Conservation (phyloP, 2,329 filamentous ascomycete species). For the Colletotrichum sojae region DNA sequence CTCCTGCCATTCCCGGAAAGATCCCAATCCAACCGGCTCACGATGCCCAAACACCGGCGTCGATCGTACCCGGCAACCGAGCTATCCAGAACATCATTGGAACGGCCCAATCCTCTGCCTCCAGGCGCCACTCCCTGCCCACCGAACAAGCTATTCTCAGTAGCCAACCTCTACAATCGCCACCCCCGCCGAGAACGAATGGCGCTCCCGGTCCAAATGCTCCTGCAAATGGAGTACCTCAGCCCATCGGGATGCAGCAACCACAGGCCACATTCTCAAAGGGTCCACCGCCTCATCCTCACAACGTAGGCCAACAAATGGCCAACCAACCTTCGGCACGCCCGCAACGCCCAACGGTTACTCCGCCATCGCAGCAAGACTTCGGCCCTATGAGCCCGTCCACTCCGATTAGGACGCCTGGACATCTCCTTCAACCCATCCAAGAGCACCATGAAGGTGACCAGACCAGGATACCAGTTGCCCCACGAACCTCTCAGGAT, state of each 20-base stretch:
- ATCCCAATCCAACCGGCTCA: background rate
- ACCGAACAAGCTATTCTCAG: background rate
- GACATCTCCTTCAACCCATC: slow-evolving; percentile 40
- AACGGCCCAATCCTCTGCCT: background rate
- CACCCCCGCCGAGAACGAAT: too few species aligned
- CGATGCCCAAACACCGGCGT: background rate
- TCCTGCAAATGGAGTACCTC: too few species aligned
- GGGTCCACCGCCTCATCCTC: background rate
- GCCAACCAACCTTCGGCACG: background rate
- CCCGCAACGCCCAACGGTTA: slow-evolving; percentile 21
- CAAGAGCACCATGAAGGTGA: slow-evolving; percentile 38
- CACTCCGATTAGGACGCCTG: slow-evolving; percentile 27
- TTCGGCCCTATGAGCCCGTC: slow-evolving; percentile 8
- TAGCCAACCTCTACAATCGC: too few species aligned
- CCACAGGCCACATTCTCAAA: too few species aligned
- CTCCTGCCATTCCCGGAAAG: slow-evolving; percentile 29
- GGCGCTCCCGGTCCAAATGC: too few species aligned
- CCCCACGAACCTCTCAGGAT: background rate
- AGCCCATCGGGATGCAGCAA: too few species aligned
- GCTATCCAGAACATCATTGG: background rate
- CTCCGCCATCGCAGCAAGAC: slow-evolving; percentile 11
- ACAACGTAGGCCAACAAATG: background rate
- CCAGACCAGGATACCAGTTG: background rate
- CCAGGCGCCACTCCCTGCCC: slow-evolving; percentile 30
- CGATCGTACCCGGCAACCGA: background rate